Evolutionary conservation across 768 basidiomycete genomes (phyloP).

Genomic region (Serendipita vermifera): DNA sequence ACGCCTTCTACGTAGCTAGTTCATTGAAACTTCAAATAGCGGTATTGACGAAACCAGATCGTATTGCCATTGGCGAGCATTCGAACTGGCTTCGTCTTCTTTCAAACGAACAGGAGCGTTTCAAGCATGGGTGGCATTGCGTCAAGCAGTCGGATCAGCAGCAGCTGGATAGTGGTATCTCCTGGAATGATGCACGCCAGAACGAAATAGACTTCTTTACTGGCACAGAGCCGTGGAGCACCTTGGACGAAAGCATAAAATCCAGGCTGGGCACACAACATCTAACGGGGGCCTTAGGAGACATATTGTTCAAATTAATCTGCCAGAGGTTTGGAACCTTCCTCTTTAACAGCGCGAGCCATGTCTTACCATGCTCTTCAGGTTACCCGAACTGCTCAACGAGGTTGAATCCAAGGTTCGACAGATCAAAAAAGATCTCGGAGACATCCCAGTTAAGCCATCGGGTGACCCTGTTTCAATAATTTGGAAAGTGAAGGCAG

Average conservation of each 20-base stretch:
- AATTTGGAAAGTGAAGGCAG: slow-evolving; percentile 31
- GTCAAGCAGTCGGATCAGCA: slow-evolving; percentile 42
- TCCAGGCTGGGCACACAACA: slow-evolving; percentile 4
- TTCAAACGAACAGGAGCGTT: slow-evolving; percentile 13
- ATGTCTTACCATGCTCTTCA: slow-evolving; percentile 19
- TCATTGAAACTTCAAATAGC: slow-evolving; percentile 34
- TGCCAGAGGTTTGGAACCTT: slow-evolving; percentile 36
- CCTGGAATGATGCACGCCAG: slow-evolving; percentile 48
- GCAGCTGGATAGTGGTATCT: slow-evolving; percentile 37
- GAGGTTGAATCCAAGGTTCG: slow-evolving; percentile 39
- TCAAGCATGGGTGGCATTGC: slow-evolving; percentile 48
- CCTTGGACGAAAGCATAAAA: neutral
- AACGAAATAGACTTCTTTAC: slow-evolving; percentile 46
- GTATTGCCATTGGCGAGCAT: slow-evolving; percentile 45
- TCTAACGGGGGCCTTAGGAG: slow-evolving; percentile 44
- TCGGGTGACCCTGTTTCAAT: slow-evolving; percentile 34
- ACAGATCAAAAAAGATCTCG: slow-evolving; percentile 26
- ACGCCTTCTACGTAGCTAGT: no score
- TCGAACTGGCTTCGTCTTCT: slow-evolving; percentile 34
- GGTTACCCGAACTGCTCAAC: slow-evolving; percentile 48
- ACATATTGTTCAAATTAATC: slow-evolving; percentile 50
- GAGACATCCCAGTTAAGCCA: slow-evolving; percentile 37
- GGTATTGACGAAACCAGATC: slow-evolving; percentile 63
- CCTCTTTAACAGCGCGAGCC: neutral
- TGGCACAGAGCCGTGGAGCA: slow-evolving; percentile 11